A percentile compares a stretch with the other conserved stretches of the same genome.
phyloP scores from a whole-genome alignment of 2,329 filamentous ascomycete genomes.

The Furcasterigmium sp. region DNA sequence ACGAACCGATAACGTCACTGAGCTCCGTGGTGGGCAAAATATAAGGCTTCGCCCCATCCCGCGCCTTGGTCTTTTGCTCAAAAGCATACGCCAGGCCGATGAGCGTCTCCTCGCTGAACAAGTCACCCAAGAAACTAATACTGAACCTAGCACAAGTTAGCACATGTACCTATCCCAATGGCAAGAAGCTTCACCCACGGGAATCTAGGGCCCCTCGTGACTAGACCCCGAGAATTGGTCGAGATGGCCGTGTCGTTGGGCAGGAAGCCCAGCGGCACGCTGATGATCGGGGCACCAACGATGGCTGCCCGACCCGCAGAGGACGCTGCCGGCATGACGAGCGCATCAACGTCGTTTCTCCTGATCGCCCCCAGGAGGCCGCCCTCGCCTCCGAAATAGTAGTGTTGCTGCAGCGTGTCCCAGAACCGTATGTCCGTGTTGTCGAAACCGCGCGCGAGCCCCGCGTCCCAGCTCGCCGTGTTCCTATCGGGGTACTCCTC shows the following conservation, averaged over 20 bases:
- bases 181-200: constrained; percentile 10
- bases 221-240: constrained; percentile 10
- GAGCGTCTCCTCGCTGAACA: constrained; percentile 54
- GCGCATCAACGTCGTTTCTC: constrained; percentile 49
- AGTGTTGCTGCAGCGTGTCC: constrained; percentile 45
- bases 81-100: constrained; percentile 64
- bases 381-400: constrained; percentile 49
- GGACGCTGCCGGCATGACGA: constrained; percentile 48
- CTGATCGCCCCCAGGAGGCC: constrained; percentile 53
- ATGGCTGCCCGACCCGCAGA: constrained; percentile 14
- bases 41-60: constrained; percentile 19
- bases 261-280: no score
- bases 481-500: constrained; percentile 55
- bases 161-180: no score
- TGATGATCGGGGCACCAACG: no score
- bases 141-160: constrained; percentile 40
- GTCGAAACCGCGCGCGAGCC: constrained; percentile 41
- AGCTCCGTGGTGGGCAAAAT: constrained; percentile 25
- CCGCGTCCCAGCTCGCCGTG: constrained; percentile 48
- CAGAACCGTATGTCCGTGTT: constrained; percentile 54
- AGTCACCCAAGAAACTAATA: constrained; percentile 53
- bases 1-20: constrained; percentile 14
- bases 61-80: constrained; percentile 49
- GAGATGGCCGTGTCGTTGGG: constrained; percentile 9
- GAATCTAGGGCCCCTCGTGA: constrained; percentile 10